Base-by-base conservation (phyloP, 176 grass and related monocot species). In the Panicum miliaceum region DNA sequence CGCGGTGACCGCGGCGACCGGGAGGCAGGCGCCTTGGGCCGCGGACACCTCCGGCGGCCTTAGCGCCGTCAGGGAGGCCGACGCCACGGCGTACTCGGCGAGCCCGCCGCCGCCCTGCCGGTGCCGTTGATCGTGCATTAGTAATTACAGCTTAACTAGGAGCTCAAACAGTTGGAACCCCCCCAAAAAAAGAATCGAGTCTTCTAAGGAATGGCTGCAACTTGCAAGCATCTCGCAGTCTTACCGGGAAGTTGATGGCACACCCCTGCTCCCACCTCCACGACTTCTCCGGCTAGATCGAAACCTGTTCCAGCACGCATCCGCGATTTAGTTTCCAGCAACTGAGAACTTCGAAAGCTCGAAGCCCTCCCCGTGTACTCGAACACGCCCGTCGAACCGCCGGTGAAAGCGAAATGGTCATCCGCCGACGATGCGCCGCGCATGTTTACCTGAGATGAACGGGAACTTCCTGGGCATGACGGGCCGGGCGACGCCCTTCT, bases 381-480 rank as follows among this genome's bases (percentile, higher is more conserved):
- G 40, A 41, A 41, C 4, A 41, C 40, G 40, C 40, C 40, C 40
- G 40, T 2, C 48, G 15, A 65, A 22, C 20, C 10, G 42, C 42
- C 42, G 42, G 42, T 8, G 36, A 37, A 37, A 67, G 0, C 18
- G 64, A 20, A 37, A 9, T 37, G 64, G 35, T 2, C 14, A 7
- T 20, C 51, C 6, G 48, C 13, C 5, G 51, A 53, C 4, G 18
- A 50, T 1, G 51, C 51, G 7, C 7, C 51, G 1, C 3, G 22
- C 10, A 4, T 4, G 13, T 14, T 48, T 46, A 71, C 68, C 69
- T 29, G 69, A 73, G 45, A 73, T 20, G 22, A 89, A 86, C 14
- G 92, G 92, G 66, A 94, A 94, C 66, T n/a, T 91, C 32, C 47
- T 25, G 81, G 92, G 92, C 68, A 94, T 54, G 92, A 91, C 84